Conservation (phyloP, 2,329 filamentous ascomycete species). For the Zymoseptoria passerinii region DNA sequence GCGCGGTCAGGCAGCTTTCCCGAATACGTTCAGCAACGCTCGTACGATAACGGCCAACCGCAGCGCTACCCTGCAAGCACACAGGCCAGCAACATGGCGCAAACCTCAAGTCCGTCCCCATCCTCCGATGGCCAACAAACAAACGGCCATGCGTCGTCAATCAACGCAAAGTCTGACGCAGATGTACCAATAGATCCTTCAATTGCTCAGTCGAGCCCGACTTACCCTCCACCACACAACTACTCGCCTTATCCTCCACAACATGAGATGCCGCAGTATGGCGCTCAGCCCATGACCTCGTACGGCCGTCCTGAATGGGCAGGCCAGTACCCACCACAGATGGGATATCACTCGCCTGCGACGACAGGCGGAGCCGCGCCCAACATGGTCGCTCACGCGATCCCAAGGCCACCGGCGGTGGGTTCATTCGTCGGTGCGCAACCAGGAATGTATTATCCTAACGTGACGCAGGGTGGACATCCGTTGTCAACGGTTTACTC, state of each 20-base stretch:
- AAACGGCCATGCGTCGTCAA: slow-evolving; percentile 43
- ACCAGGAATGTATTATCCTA: slow-evolving; percentile 24
- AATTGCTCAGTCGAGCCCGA: slow-evolving; percentile 86
- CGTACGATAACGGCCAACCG: slow-evolving; percentile 58
- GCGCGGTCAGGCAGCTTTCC: slow-evolving; percentile 78
- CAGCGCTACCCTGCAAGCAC: slow-evolving; percentile 66
- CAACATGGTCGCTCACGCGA: slow-evolving; percentile 49
- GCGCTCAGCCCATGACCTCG: slow-evolving; percentile 53
- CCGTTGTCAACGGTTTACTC: slow-evolving; percentile 77
- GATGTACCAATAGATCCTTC: slow-evolving; percentile 99
- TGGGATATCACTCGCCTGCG: slow-evolving; percentile 45
- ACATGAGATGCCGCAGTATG: slow-evolving; percentile 80
- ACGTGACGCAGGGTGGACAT: slow-evolving; percentile 40
- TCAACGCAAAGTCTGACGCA: slow-evolving; percentile 82
- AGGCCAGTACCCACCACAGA: slow-evolving; percentile 48
- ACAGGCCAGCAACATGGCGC: slow-evolving; percentile 75
- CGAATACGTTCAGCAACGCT: slow-evolving; percentile 69
- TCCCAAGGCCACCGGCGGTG: slow-evolving; percentile 56
- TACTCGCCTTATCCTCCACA: slow-evolving; percentile 82
- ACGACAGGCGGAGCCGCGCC: slow-evolving; percentile 49
- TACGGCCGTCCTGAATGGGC: slow-evolving; percentile 67
- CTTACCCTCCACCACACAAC: slow-evolving; percentile 69
- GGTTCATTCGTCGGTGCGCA: slow-evolving; percentile 30
- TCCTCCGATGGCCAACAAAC: slow-evolving; percentile 76
- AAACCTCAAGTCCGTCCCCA: slow-evolving; percentile 97